These are phyloP conservation scores for Hyaloraphidium curvatum DNA, from an alignment of 192 early-diverging fungal genomes.

Conservation along the genomic window DNA sequence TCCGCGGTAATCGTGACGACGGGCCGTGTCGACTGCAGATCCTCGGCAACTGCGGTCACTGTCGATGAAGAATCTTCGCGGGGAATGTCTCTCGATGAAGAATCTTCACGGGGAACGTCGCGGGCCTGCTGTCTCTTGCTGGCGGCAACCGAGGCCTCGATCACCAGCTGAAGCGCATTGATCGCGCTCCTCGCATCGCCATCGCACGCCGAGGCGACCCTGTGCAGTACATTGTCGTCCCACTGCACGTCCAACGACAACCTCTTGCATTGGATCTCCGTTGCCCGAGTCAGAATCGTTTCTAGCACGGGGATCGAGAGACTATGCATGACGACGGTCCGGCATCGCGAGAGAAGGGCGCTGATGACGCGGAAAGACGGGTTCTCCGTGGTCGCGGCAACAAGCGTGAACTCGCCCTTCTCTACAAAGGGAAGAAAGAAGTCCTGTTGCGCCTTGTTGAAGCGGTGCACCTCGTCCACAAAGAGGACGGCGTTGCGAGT, in stretches of 20 bases:
- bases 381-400: constrained; percentile 57
- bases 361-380: constrained; percentile 67
- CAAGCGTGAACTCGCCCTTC: constrained; percentile 16
- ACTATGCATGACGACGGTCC: constrained; percentile 3
- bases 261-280: constrained; percentile 20
- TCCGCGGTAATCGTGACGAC: constrained; percentile 17
- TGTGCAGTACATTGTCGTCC: constrained; percentile 19
- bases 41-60: too few species aligned
- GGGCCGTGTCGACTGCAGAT: neutral
- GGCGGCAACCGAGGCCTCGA: constrained; percentile 10
- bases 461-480: constrained; percentile 78
- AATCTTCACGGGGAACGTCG: too few species aligned
- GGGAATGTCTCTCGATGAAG: too few species aligned
- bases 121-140: too few species aligned
- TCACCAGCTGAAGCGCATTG: constrained; percentile 40
- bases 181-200: constrained; percentile 59
- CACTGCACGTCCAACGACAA: neutral
- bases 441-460: constrained; percentile 78
- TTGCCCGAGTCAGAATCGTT: constrained; percentile 36
- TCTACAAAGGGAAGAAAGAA: constrained; percentile 64
- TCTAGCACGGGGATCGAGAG: neutral
- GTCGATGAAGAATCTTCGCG: too few species aligned
- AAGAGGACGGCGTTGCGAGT: constrained; percentile 51
- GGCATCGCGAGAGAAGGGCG: constrained; percentile 58
- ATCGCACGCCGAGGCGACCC: constrained; percentile 47